Evolutionary conservation across 371 early-diverging fungal genomes (phyloP).

Genomic region (Dentiscutata heterogama): DNA sequence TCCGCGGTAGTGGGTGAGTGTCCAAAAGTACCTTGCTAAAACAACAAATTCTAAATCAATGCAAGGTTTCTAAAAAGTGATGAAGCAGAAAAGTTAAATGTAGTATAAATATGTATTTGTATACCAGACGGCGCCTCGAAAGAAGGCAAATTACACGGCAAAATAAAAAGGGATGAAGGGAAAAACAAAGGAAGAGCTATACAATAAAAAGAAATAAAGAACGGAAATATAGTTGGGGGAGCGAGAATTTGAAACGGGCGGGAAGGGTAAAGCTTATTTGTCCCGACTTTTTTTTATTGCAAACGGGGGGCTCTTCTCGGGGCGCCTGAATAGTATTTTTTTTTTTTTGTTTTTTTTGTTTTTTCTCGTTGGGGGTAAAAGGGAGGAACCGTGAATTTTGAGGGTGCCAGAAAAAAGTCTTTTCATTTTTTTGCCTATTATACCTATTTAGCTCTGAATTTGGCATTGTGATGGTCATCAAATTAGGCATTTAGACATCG

Average conservation of each 20-base stretch:
- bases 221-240: conserved; percentile 36
- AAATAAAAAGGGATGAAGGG: conserved; percentile 24
- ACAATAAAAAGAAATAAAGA: conserved; percentile 24
- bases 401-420: conserved; percentile 1
- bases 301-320: conserved; percentile 26
- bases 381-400: conserved; percentile 13
- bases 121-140: conserved; percentile 1
- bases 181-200: conserved; percentile 13
- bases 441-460: neutral
- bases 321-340: conserved; percentile 22
- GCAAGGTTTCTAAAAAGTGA: conserved; percentile 14
- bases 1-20: conserved; percentile 2
- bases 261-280: conserved; percentile 35
- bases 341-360: neutral
- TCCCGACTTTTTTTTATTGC: conserved; percentile 23
- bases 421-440: neutral
- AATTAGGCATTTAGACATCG: neutral
- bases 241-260: neutral
- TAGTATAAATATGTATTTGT: conserved; percentile 4
- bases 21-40: neutral
- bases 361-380: conserved; percentile 7
- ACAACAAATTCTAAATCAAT: neutral
- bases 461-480: conserved; percentile 21
- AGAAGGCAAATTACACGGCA: conserved; percentile 7
- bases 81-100: conserved; percentile 10